Conservation (phyloP, 371 early-diverging fungal genomes). For the Apophysomyces trapeziformis region DNA sequence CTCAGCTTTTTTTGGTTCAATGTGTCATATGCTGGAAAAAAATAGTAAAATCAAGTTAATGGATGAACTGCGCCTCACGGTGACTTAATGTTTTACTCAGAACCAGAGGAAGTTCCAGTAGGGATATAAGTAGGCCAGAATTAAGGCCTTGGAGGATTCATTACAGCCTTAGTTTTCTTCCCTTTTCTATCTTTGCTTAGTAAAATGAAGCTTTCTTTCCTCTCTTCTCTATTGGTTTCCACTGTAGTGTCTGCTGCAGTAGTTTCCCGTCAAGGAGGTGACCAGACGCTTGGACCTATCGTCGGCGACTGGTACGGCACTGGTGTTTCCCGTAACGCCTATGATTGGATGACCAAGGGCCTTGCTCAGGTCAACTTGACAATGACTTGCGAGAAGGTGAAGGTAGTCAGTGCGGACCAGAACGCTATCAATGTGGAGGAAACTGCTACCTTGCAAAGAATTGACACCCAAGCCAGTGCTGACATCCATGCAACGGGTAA, state of each 20-base stretch:
- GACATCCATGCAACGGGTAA: not conserved
- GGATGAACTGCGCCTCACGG: no score
- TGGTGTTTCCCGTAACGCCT: not conserved
- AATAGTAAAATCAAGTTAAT: no score
- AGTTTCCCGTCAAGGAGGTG: not conserved
- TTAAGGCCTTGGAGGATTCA: no score
- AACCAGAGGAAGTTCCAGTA: no score
- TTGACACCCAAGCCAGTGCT: not conserved
- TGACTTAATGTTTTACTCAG: no score
- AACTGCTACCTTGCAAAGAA: not conserved
- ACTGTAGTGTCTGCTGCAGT: conserved; percentile 2
- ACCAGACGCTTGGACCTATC: not conserved
- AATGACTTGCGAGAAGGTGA: not conserved
- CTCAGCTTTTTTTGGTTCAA: no score
- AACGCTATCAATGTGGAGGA: not conserved
- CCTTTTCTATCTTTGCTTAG: no score
- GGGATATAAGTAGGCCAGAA: no score
- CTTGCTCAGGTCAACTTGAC: conserved; percentile 1
- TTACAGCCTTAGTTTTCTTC: no score
- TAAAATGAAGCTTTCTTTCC: no score
- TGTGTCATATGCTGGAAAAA: no score
- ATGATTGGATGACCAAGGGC: not conserved
- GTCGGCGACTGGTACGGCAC: not conserved
- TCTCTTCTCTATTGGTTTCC: not conserved
- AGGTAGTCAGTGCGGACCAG: not conserved